A percentile compares a stretch with the other conserved stretches of the same genome.
Conservation (phyloP, 2,329 filamentous ascomycete genomes). For the Rasamsonia emersonii region DNA sequence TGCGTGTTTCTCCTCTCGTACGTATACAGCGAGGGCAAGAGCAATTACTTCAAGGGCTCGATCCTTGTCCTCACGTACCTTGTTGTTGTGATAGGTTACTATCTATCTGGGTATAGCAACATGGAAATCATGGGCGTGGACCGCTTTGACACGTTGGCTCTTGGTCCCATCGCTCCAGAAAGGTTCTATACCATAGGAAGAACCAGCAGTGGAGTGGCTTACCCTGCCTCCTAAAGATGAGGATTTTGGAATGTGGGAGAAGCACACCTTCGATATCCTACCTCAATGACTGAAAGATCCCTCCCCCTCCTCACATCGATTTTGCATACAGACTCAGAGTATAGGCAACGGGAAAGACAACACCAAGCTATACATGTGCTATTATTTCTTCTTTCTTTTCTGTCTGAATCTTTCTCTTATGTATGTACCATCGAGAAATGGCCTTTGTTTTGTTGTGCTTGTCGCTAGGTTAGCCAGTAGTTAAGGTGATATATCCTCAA, state of each 20-base stretch:
- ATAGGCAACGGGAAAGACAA: too few species aligned
- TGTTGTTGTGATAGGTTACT: conserved; percentile 87
- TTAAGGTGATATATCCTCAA: too few species aligned
- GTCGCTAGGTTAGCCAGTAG: too few species aligned
- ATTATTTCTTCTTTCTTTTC: too few species aligned
- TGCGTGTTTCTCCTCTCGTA: conserved; percentile 95
- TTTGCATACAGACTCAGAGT: too few species aligned
- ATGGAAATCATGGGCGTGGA: conserved; percentile 41
- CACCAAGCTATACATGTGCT: too few species aligned
- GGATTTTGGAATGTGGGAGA: neutral
- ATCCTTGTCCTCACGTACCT: conserved; percentile 89
- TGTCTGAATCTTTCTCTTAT: too few species aligned
- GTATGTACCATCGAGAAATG: too few species aligned
- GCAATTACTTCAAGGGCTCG: conserved; percentile 99
- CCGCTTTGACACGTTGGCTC: conserved; percentile 38
- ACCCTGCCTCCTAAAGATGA: conserved; percentile 1
- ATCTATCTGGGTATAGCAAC: conserved; percentile 62
- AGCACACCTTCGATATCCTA: too few species aligned
- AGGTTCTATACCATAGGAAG: conserved; percentile 9
- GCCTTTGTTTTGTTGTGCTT: too few species aligned
- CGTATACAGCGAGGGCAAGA: conserved; percentile 97
- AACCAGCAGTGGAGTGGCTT: conserved; percentile 6
- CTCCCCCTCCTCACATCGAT: too few species aligned
- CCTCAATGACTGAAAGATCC: too few species aligned
- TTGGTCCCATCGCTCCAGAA: conserved; percentile 12